These are phyloP conservation scores for Clarireedia paspali DNA, from an alignment of 2,329 filamentous ascomycete genomes.

Conservation along the genomic window DNA sequence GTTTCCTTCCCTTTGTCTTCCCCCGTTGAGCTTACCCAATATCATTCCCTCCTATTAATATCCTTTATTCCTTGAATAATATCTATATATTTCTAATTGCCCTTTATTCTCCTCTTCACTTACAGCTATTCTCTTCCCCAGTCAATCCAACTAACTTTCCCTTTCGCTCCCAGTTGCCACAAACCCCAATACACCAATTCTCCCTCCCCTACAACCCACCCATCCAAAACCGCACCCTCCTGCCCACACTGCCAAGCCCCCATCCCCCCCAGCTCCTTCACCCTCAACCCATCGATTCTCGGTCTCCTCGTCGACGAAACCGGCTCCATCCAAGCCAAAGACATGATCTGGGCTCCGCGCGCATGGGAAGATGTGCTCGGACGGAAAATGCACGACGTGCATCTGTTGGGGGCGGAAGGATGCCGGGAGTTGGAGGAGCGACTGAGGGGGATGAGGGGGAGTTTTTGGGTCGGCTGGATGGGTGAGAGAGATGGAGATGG, in stretches of 20 bases:
- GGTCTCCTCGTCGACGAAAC: constrained; percentile 45
- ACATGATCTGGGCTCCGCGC: constrained; percentile 43
- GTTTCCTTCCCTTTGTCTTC: neutral
- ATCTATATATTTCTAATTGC: neutral
- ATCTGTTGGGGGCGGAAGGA: constrained; percentile 30
- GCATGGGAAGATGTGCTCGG: constrained; percentile 47
- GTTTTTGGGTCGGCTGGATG: constrained; percentile 48
- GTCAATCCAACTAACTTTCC: neutral
- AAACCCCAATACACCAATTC: constrained; percentile 45
- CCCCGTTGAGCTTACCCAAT: too few species aligned
- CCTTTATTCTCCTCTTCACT: neutral
- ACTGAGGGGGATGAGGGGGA: constrained; percentile 43
- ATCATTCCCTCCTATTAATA: neutral
- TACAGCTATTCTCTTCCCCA: neutral
- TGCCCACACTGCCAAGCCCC: constrained; percentile 34
- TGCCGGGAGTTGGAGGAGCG: constrained; percentile 44
- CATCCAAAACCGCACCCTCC: constrained; percentile 24
- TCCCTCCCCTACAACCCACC: too few species aligned
- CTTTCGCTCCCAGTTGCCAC: constrained; percentile 38
- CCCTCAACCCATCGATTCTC: constrained; percentile 35
- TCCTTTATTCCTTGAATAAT: too few species aligned
- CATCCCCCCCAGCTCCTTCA: constrained; percentile 22
- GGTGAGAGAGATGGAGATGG: constrained; percentile 21
- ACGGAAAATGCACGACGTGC: constrained; percentile 35
- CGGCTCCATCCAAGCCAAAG: constrained; percentile 41